Base-by-base conservation (phyloP, 2,329 filamentous ascomycete genomes). In the Myrmaecium sp. region DNA sequence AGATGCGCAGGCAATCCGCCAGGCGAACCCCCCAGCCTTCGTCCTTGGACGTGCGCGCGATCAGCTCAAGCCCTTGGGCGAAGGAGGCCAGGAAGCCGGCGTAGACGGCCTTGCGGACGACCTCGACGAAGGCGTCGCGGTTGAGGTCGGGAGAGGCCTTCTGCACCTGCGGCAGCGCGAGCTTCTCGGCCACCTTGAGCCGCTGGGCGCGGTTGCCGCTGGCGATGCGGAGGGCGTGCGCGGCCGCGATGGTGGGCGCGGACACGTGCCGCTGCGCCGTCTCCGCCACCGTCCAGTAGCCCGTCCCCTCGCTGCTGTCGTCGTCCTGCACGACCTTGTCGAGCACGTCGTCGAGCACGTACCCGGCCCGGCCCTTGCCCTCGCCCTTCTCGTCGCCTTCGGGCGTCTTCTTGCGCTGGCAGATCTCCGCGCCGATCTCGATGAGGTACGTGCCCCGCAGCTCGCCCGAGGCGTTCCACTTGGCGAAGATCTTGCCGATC, bases 301-400 rank as follows among this genome's bases (percentile, higher is more conserved):
- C 59, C 0, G 66, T 72, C 1, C 66, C 65, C 36, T 72, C 66
- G 3, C 57, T 58, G 24, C 58, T 51, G 28, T 68, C 62, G 13
- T 61, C 61, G 29, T 70, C 66, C 42, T 72, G 65, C 0, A 69
- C 65, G 0, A 72, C 65, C 33, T 67, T 68, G 39, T 72, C 67
- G 18, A 62, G 54, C 3, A 71, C 55, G n/a, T 62, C 50, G 21
- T 59, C 55, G 1, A 72, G 49, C 1, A 69, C 55, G 23, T 59
- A 55, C 13, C 52, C 44, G 5, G 49, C 49, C 2, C 51, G 14
- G 3, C 19, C 21, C 11, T 21, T 26, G 8, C 18, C 28, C 18
- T 30, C 23, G 15, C 28, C 28, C 5, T 17, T 14, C 17, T 40
- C 1, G 31, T 52, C 51, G 2, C 49, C 44, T 3, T 47, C 15